These are phyloP conservation scores for Ostreobium quekettii DNA, from an alignment of 139 green algal species.

Conservation along the genomic window DNA sequence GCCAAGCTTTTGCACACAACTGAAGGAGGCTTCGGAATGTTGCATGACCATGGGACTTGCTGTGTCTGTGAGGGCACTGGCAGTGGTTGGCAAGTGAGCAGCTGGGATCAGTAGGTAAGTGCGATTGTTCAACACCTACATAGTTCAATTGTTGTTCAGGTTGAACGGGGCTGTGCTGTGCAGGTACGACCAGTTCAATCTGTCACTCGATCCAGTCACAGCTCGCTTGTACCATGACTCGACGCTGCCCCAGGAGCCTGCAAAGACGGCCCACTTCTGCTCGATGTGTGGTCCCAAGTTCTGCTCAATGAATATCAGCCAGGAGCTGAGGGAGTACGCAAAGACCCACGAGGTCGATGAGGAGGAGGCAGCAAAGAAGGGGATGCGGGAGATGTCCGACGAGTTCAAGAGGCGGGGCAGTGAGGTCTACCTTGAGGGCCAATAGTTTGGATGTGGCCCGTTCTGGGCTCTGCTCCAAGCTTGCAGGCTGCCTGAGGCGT, in stretches of 20 bases:
- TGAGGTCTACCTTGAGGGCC: conserved; percentile 62
- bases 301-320: conserved; percentile 80
- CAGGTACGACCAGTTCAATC: conserved; percentile 89
- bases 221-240: conserved; percentile 74
- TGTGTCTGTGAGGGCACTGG: too few relatives aligned
- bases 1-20: too few relatives aligned
- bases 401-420: conserved; percentile 64
- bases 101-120: too few relatives aligned
- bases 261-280: conserved; percentile 67
- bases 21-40: not conserved
- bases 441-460: too few relatives aligned
- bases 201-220: conserved; percentile 85
- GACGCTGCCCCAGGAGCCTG: conserved; percentile 73
- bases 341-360: conserved; percentile 25
- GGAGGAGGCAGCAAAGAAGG: conserved; percentile 22
- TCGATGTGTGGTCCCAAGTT: conserved; percentile 92
- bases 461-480: too few relatives aligned
- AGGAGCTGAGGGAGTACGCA: conserved; percentile 62
- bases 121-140: too few relatives aligned
- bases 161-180: not conserved
- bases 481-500: too few relatives aligned
- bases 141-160: too few relatives aligned
- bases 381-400: conserved; percentile 75
- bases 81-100: too few relatives aligned
- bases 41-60: not conserved